These are phyloP conservation scores for Phoenix dactylifera DNA, from an alignment of 176 grass and related monocot species.

Conservation along the genomic window DNA sequence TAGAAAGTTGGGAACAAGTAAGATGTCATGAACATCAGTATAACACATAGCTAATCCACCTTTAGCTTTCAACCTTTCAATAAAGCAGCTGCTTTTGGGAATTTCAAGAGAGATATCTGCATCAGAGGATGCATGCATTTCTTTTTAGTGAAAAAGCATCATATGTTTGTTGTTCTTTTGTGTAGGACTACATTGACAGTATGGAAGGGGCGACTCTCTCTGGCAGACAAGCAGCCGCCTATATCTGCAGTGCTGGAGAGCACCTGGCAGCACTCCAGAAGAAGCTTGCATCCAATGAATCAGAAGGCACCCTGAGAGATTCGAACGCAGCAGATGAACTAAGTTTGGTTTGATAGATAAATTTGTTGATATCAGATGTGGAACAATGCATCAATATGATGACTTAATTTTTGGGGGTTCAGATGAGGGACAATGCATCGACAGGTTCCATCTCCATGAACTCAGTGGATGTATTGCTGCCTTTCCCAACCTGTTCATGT, in stretches of 20 bases:
- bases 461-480: slow-evolving; percentile 12
- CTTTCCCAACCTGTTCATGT: background rate
- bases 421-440: slow-evolving; percentile 5
- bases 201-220: slow-evolving; percentile 99
- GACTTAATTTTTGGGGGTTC: no score
- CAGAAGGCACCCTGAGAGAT: slow-evolving; percentile 19
- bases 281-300: slow-evolving; percentile 30
- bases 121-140: no score
- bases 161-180: slow-evolving; percentile 6
- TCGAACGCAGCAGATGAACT: slow-evolving; percentile 41
- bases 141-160: background rate
- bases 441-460: slow-evolving; percentile 18
- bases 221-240: slow-evolving; percentile 66
- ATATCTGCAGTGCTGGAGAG: slow-evolving; percentile 67
- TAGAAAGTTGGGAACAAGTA: no score
- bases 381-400: no score
- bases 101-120: no score
- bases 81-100: no score
- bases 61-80: no score
- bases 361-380: background rate
- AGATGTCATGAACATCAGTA: no score
- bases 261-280: slow-evolving; percentile 51
- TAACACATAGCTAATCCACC: no score
- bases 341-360: slow-evolving; percentile 18
- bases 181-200: slow-evolving; percentile 98